Base-by-base conservation (phyloP, 441 rosid genomes). In the Adansonia madagascariensis region DNA sequence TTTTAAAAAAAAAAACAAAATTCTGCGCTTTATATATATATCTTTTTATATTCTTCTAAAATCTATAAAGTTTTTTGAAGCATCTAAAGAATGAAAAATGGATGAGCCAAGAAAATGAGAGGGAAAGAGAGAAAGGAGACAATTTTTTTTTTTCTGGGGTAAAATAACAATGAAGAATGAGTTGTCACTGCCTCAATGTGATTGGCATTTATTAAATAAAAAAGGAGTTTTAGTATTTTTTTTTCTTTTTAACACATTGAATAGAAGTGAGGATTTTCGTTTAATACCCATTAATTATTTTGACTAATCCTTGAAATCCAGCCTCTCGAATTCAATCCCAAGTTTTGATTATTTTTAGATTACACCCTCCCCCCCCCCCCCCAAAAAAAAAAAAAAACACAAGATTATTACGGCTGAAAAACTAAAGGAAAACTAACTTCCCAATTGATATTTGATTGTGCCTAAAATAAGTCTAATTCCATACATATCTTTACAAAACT, bases 101-200 rank as follows among this genome's bases (percentile, higher is more conserved):
- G 31, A 73, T 73, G 74, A 24, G 46, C 74, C 81, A 83, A 73
- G 73, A 52, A 78, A 11, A n/a, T 6, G 24, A 6, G 20, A 20
- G 15, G 41, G 15, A 41, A 44, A 75, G 41, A 41, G 63, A 52
- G 15, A 46, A 59, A 72, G 11, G 55, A 75, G 10, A 31, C 44
- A 35, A 31, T 31, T 35, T 50, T 24, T 24, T 24, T 24, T 24
- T 24, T 24, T 24, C 27, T 24, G 27, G 27, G 27, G 27, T 24
- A 24, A 24, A 15, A 68, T 6, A 12, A 6, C 24, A 4, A 18
- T n/a, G 20, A 17, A 14, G 22, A 71, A 24, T 15, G 50, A 71
- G 14, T 68, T 18, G 52, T 27, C 18, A 24, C 44, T 0, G 59
- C 27, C 27, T 24, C 27, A 24, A 24, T 24, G 27, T 66, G 8